Base-by-base conservation (phyloP, 352 stramenopile genomes). In the Phytophthora hybrid region DNA sequence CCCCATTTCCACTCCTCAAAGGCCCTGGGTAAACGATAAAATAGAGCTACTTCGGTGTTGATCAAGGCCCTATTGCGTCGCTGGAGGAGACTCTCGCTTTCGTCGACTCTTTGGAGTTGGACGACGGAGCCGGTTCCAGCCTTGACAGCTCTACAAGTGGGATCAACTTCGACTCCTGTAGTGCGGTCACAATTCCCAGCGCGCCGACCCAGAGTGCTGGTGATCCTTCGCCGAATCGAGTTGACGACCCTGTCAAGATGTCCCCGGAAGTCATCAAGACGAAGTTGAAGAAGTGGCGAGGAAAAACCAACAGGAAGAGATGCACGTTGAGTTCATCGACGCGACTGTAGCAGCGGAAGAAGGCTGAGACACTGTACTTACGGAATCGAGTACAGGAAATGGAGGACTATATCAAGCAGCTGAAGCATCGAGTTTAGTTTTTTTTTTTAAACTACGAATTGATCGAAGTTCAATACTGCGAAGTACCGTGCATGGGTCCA, bases 261-360 rank as follows among this genome's bases (percentile, higher is more conserved):
- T 13, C 18, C 14, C 18, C 16, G 21, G 44, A 4, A 52, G 44
- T 23, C 18, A 52, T 52, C 44, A 26, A 52, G 44, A 52, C 5
- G 14, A 53, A 53, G 4, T 34, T 21, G 23, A 37, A 32, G 51
- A 34, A 34, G 21, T 14, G 23, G 23, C 19, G 51, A 57, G 21
- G 51, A 21, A 57, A 57, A 57, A 9, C 21, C 5, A 57, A 57
- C 37, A 18, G 51, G 23, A 56, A 41, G n/a, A 58, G 41, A 29
- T 39, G 29, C 13, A 63, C 8, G 2, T 19, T 71, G 34, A 69
- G 63, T 7, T 69, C 63, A 4, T 69, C 63, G 29, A 56, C 63
- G n/a, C 41, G 53, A 37, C 31, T 63, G 9, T 52, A 69, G 29
- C 61, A 68, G 13, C 34, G 23, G 13, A 61, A 46, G 34, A 68